These are phyloP conservation scores for Wickerhamiella galacta DNA, from an alignment of 805 yeast species.

Conservation along the genomic window DNA sequence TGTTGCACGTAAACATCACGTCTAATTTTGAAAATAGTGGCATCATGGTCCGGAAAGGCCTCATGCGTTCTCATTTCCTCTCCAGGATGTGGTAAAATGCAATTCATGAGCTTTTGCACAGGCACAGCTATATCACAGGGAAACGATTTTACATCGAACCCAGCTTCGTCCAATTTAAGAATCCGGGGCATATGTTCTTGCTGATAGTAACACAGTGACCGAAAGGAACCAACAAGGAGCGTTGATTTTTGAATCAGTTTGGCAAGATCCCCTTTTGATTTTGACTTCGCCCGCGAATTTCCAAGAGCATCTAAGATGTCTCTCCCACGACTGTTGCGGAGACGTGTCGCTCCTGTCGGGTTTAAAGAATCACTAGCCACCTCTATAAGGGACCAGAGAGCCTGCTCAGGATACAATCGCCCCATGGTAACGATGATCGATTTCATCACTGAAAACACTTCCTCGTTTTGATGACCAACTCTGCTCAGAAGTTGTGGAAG, in stretches of 20 bases:
- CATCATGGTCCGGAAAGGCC: conserved; percentile 9
- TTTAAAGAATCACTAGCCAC: conserved; percentile 34
- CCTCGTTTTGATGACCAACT: conserved; percentile 42
- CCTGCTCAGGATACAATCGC: conserved; percentile 56
- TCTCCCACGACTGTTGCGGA: conserved; percentile 24
- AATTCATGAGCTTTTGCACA: conserved; percentile 12
- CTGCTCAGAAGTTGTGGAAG: conserved; percentile 76
- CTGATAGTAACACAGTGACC: neutral
- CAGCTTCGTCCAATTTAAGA: conserved; percentile 1
- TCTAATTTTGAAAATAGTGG: conserved; percentile 42
- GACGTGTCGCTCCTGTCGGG: too few species aligned
- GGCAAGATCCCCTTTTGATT: too few species aligned
- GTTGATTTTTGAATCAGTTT: neutral
- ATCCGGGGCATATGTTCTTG: neutral
- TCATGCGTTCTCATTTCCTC: conserved; percentile 4
- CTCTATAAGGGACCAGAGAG: conserved; percentile 71
- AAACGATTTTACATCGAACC: conserved; percentile 1
- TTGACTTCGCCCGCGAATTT: neutral
- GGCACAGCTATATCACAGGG: conserved; percentile 15
- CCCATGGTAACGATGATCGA: conserved; percentile 43
- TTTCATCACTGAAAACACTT: conserved; percentile 38
- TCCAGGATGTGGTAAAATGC: conserved; percentile 7
- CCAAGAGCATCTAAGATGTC: conserved; percentile 22
- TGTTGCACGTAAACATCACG: conserved; percentile 51
- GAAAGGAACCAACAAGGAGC: neutral